A percentile compares a stretch with the other conserved stretches of the same genome.
Evolutionary conservation across 345 rosid species (phyloP).

Genomic region (Sonneratia caseolaris): DNA sequence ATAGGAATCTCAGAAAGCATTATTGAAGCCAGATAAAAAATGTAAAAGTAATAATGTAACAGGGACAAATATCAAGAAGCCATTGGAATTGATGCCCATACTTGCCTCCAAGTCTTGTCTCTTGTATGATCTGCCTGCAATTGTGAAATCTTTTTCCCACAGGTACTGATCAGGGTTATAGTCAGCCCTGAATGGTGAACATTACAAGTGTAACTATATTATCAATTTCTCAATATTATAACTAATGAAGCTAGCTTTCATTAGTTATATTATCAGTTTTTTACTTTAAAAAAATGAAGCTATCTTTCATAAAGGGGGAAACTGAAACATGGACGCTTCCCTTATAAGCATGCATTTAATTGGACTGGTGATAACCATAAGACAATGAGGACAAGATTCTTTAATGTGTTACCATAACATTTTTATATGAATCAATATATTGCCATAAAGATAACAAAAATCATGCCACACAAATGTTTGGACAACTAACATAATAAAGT

Average conservation of each 20-base stretch:
- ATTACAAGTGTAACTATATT: neutral
- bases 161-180: slow-evolving; percentile 84
- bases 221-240: neutral
- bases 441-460: neutral
- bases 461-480: neutral
- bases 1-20: neutral
- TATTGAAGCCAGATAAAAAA: neutral
- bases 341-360: neutral
- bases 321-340: neutral
- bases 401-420: too few relatives aligned
- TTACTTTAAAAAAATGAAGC: neutral
- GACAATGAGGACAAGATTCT: neutral
- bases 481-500: too few relatives aligned
- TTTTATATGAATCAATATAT: too few relatives aligned
- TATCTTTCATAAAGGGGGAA: neutral
- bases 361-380: neutral
- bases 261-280: neutral
- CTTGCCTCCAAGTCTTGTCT: slow-evolving; percentile 97
- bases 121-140: slow-evolving; percentile 67
- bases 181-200: slow-evolving; percentile 53
- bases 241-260: neutral
- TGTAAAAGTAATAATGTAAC: neutral
- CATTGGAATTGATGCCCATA: slow-evolving; percentile 24
- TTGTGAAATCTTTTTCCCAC: slow-evolving; percentile 80
- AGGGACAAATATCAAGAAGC: neutral